These are phyloP conservation scores for Plasmodiophora brassicae DNA, from an alignment of 208 protist species.

Conservation along the genomic window DNA sequence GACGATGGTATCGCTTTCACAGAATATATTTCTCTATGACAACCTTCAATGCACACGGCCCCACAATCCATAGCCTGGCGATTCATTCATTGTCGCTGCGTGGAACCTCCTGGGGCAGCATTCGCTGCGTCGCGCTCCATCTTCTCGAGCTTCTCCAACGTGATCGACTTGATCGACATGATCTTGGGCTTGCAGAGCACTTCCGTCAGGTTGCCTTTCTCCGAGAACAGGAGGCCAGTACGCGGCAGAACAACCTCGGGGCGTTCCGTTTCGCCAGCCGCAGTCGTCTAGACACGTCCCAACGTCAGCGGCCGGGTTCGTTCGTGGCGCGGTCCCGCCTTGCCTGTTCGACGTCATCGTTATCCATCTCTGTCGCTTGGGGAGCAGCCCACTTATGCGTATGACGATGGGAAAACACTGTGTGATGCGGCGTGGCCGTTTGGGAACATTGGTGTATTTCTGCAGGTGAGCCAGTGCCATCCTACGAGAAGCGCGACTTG, in stretches of 20 bases:
- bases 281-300: neutral
- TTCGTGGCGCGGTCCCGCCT: neutral
- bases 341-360: neutral
- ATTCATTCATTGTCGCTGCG: too few species aligned
- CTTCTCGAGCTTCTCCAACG: slow-evolving; percentile 78
- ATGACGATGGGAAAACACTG: too few species aligned
- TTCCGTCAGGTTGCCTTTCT: slow-evolving; percentile 64
- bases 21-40: too few species aligned
- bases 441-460: too few species aligned
- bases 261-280: slow-evolving; percentile 7
- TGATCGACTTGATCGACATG: slow-evolving; percentile 88
- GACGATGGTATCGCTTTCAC: too few species aligned
- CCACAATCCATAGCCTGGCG: too few species aligned
- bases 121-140: slow-evolving; percentile 63
- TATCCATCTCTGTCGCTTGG: neutral
- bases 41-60: too few species aligned
- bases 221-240: slow-evolving; percentile 53
- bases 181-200: slow-evolving; percentile 89
- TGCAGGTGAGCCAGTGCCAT: too few species aligned
- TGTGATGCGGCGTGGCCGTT: too few species aligned
- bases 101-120: neutral
- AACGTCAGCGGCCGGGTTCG: neutral
- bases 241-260: slow-evolving; percentile 52
- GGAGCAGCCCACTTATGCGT: too few species aligned
- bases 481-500: neutral